Percentiles rank a stretch among this genome's conserved stretches.
Evolutionary conservation across 257 asterid species (phyloP).

Genomic region (Fraxinus americana): DNA sequence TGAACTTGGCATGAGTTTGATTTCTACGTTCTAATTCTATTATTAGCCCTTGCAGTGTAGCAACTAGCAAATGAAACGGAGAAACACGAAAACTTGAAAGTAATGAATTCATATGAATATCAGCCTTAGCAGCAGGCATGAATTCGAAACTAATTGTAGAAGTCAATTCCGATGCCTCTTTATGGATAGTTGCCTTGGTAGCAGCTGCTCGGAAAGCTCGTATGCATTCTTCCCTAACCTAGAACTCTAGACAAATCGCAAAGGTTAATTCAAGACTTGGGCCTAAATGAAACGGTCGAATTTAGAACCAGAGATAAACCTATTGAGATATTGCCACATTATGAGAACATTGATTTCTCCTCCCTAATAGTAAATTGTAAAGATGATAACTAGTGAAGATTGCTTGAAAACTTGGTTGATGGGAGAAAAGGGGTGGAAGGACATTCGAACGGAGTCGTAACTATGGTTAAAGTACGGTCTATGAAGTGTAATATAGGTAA

Average conservation of each 20-base stretch:
- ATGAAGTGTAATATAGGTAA: conserved; percentile 54
- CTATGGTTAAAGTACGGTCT: conserved; percentile 40
- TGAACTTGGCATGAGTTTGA: not conserved
- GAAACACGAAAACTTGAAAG: conserved; percentile 39
- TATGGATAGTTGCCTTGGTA: conserved; percentile 60
- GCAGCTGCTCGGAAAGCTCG: conserved; percentile 60
- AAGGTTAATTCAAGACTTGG: conserved; percentile 50
- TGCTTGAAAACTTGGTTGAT: conserved; percentile 52
- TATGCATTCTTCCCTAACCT: conserved; percentile 55
- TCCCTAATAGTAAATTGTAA: conserved; percentile 41
- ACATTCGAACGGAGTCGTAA: conserved; percentile 46
- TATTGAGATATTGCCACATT: conserved; percentile 38
- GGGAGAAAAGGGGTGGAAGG: conserved; percentile 49
- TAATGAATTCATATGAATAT: conserved; percentile 46
- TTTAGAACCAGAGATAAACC: conserved; percentile 60
- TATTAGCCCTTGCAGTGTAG: conserved; percentile 31
- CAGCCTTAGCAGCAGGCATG: conserved; percentile 65
- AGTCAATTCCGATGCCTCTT: conserved; percentile 51
- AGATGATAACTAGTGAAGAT: conserved; percentile 31
- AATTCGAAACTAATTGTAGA: conserved; percentile 62
- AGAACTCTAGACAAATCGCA: conserved; percentile 39
- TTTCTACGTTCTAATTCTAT: not conserved
- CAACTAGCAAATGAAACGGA: conserved; percentile 39
- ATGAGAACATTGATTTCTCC: conserved; percentile 64
- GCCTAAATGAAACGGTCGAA: conserved; percentile 54